phyloP scores from a whole-genome alignment of 2,329 filamentous ascomycete species.

The Fusarium guadeloupense region DNA sequence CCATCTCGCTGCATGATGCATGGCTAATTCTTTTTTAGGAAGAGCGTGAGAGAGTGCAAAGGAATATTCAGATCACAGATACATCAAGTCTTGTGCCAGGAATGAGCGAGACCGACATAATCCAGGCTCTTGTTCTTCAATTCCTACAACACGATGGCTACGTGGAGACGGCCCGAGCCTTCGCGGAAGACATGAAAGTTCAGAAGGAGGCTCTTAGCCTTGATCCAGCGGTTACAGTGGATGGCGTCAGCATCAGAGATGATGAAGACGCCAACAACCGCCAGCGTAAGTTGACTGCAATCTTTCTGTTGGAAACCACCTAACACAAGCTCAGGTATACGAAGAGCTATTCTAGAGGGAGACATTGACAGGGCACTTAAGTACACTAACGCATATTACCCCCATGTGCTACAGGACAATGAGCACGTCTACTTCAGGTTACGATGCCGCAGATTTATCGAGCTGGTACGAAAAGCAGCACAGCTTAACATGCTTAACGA shows the following conservation, averaged over 20 bases:
- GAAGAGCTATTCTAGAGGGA: constrained; percentile 86
- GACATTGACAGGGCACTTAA: constrained; percentile 93
- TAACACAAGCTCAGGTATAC: constrained; percentile 71
- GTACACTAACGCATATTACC: constrained; percentile 80
- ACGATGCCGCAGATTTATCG: constrained; percentile 90
- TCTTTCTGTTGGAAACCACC: neutral
- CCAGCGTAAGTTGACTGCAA: constrained; percentile 69
- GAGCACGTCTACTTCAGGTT: constrained; percentile 88
- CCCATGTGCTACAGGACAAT: constrained; percentile 80
- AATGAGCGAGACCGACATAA: constrained; percentile 77
- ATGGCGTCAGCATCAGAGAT: constrained; percentile 74
- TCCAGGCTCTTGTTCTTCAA: constrained; percentile 83
- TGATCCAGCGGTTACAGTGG: constrained; percentile 61
- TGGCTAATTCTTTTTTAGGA: constrained; percentile 53
- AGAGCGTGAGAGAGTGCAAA: constrained; percentile 67
- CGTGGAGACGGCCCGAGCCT: constrained; percentile 89
- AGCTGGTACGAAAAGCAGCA: constrained; percentile 84
- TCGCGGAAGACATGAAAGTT: constrained; percentile 80
- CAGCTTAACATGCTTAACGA: constrained; percentile 66
- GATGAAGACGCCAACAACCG: constrained; percentile 87
- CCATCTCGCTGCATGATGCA: neutral
- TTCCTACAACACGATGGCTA: constrained; percentile 96
- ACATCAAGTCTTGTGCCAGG: constrained; percentile 69
- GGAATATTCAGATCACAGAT: constrained; percentile 66
- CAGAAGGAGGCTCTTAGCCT: constrained; percentile 77